Evolutionary conservation across 1,139 yeast genomes (phyloP).

Genomic region (Yamadazyma epiphylla): DNA sequence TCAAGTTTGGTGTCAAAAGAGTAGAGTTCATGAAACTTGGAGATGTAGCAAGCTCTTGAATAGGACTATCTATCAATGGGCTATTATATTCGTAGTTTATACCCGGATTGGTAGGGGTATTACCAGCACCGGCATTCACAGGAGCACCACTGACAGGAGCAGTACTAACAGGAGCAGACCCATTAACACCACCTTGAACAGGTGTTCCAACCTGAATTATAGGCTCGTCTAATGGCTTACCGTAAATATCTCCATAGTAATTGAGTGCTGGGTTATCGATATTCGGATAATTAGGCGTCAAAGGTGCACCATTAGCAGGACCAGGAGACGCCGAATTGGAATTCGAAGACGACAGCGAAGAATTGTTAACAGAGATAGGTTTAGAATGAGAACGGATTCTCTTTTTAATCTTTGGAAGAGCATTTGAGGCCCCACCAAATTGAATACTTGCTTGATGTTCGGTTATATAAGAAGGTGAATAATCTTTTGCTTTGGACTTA

Average conservation of each 20-base stretch:
- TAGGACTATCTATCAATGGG: background rate
- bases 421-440: constrained; percentile 39
- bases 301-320: constrained; percentile 1
- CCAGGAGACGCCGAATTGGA: constrained; percentile 2
- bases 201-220: too few species aligned
- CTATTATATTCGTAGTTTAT: background rate
- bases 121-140: background rate
- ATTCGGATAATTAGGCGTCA: constrained; percentile 1
- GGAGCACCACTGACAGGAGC: background rate
- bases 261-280: background rate
- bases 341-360: constrained; percentile 3
- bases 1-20: too few species aligned
- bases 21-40: background rate
- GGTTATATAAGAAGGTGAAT: constrained; percentile 30
- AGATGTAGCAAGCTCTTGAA: background rate
- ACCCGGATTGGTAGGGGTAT: background rate
- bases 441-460: constrained; percentile 41
- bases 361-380: background rate
- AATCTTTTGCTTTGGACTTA: constrained; percentile 23
- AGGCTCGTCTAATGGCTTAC: too few species aligned
- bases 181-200: constrained; percentile 1
- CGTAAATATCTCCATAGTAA: background rate
- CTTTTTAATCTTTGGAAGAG: constrained; percentile 23
- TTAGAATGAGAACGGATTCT: constrained; percentile 11
- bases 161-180: background rate